phyloP scores from a whole-genome alignment of 2,329 filamentous ascomycete genomes.

The Dryadomyces quercus-mongolicae region DNA sequence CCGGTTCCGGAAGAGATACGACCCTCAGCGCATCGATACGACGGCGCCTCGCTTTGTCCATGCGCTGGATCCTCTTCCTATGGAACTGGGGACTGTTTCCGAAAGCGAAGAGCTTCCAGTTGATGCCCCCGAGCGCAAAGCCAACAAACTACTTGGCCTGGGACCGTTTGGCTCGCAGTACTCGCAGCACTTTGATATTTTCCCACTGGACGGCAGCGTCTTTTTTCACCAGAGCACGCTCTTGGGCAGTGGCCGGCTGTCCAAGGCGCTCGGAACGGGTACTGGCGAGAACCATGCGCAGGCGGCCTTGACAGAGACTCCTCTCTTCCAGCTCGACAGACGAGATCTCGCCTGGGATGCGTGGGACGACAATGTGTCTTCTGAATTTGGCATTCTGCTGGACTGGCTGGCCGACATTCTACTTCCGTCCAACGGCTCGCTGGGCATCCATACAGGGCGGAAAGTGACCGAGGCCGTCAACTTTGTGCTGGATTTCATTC shows the following conservation, averaged over 20 bases:
- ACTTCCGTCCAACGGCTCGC: background rate
- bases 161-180: constrained; percentile 50
- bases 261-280: constrained; percentile 22
- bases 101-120: background rate
- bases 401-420: constrained; percentile 33
- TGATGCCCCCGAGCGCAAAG: constrained; percentile 9
- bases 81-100: constrained; percentile 4
- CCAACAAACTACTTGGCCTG: constrained; percentile 36
- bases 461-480: constrained; percentile 21
- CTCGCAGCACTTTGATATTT: constrained; percentile 49
- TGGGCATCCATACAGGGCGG: background rate
- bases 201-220: constrained; percentile 40
- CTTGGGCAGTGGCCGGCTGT: constrained; percentile 40
- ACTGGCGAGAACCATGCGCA: constrained; percentile 19
- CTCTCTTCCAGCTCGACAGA: constrained; percentile 29
- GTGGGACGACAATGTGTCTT: constrained; percentile 47
- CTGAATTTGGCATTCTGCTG: constrained; percentile 48
- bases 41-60: constrained; percentile 39
- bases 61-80: constrained; percentile 38
- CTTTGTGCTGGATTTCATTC: constrained; percentile 37
- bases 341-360: constrained; percentile 39
- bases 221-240: constrained; percentile 50
- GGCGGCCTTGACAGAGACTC: constrained; percentile 2
- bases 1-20: constrained; percentile 30
- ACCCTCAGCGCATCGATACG: constrained; percentile 33